A percentile compares a stretch with the other conserved stretches of the same genome.
Conservation (phyloP, 495 filamentous ascomycete genomes). For the Xylaria intraflava region DNA sequence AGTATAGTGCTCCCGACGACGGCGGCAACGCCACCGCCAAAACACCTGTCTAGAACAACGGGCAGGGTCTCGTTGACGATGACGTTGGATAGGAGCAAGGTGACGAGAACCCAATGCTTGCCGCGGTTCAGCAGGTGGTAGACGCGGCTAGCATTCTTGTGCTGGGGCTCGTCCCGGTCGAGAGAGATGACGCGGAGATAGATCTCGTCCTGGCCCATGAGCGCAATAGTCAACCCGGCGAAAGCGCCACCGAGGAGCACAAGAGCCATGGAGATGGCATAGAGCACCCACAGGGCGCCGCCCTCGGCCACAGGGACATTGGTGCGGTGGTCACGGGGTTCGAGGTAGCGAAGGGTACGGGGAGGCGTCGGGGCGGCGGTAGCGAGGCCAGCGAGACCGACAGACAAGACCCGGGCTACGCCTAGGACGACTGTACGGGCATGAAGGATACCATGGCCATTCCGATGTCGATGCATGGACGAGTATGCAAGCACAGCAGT, state of each 20-base stretch:
- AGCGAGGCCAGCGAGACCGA: conserved; percentile 25
- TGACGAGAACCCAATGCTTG: conserved; percentile 99
- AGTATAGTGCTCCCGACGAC: conserved; percentile 86
- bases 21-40: conserved; percentile 92
- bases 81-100: conserved; percentile 87
- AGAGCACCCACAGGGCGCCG: conserved; percentile 39
- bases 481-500: background rate
- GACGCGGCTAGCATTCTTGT: conserved; percentile 75
- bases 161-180: conserved; percentile 55
- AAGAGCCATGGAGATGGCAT: conserved; percentile 45
- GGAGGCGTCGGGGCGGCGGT: conserved; percentile 27
- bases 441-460: conserved; percentile 7
- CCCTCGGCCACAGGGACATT: conserved; percentile 34
- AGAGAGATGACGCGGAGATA: conserved; percentile 96
- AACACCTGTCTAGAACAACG: conserved; percentile 85
- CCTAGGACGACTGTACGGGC: conserved; percentile 32
- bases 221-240: conserved; percentile 88
- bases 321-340: conserved; percentile 19
- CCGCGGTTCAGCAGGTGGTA: conserved; percentile 74
- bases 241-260: conserved; percentile 91
- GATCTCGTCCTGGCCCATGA: conserved; percentile 89
- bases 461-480: conserved; percentile 8
- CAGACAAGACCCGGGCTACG: conserved; percentile 31
- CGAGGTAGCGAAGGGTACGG: conserved; percentile 19
- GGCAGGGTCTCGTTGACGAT: conserved; percentile 97